phyloP scores from a whole-genome alignment of 305 asterid genomes.

The Fraxinus ornus region DNA sequence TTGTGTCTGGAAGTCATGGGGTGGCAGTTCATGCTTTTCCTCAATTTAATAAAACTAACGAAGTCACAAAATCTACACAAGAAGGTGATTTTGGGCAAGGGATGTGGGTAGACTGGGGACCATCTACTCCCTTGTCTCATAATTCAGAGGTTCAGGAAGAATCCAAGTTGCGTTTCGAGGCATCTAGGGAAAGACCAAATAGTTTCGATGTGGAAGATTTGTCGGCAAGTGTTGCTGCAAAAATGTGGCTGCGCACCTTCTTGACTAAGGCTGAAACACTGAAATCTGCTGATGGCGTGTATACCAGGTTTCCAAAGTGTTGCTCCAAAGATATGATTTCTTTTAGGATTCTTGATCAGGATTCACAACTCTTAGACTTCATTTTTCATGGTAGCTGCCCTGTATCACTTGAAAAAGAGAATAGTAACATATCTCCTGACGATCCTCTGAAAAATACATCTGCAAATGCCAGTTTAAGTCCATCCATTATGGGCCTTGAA shows the following conservation, averaged over 20 bases:
- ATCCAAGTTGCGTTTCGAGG: conserved; percentile 25
- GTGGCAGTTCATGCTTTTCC: conserved; percentile 80
- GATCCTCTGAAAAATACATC: conserved; percentile 26
- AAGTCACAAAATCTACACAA: conserved; percentile 34
- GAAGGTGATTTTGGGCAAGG: conserved; percentile 57
- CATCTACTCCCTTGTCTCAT: conserved; percentile 40
- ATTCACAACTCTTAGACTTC: conserved; percentile 52
- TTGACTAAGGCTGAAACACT: conserved; percentile 51
- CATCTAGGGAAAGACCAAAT: conserved; percentile 27
- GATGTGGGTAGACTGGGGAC: conserved; percentile 93
- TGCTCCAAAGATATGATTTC: conserved; percentile 57
- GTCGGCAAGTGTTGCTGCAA: conserved; percentile 40
- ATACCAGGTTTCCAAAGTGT: conserved; percentile 61
- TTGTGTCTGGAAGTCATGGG: conserved; percentile 76
- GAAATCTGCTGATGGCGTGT: conserved; percentile 50
- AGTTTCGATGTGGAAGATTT: conserved; percentile 35
- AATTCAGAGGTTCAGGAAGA: conserved; percentile 32
- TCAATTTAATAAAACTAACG: conserved; percentile 35
- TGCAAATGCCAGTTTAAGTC: conserved; percentile 29
- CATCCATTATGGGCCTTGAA: conserved; percentile 22
- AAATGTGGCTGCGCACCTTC: conserved; percentile 69
- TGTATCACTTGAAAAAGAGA: conserved; percentile 34
- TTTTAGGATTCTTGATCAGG: conserved; percentile 61
- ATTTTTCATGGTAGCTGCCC: conserved; percentile 39
- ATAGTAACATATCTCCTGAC: conserved; percentile 30